phyloP scores from a whole-genome alignment of 23 red algal species.

The Gracilaria caudata region DNA sequence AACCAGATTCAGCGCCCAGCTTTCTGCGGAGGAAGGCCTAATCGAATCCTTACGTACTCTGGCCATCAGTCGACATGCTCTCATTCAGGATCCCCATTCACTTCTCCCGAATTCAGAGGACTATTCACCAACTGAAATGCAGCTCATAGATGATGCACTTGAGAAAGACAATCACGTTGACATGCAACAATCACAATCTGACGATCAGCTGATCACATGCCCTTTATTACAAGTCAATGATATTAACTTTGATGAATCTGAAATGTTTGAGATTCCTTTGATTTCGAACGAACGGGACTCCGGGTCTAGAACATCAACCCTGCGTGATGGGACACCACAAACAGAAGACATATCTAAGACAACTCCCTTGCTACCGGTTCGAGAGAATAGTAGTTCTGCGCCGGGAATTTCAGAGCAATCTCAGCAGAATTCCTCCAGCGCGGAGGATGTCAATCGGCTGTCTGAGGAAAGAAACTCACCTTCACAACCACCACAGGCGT shows the following conservation, averaged over 20 bases:
- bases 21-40: background rate
- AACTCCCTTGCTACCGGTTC: background rate
- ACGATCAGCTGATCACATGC: too few relatives aligned
- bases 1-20: background rate
- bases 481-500: background rate
- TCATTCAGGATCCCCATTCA: slow-evolving; percentile 11
- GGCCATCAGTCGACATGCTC: slow-evolving; percentile 21
- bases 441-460: background rate
- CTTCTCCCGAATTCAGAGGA: background rate
- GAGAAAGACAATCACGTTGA: background rate
- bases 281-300: background rate
- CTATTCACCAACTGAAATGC: background rate
- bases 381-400: background rate
- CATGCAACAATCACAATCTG: background rate
- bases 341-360: background rate
- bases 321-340: background rate
- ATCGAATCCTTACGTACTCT: background rate
- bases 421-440: background rate
- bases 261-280: background rate
- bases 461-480: background rate
- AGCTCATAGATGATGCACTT: background rate
- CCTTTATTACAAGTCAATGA: background rate
- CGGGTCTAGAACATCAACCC: too few relatives aligned
- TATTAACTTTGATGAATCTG: background rate
- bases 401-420: background rate